Conservation (phyloP, 2,329 filamentous ascomycete genomes). For the Hypocreales sp. region DNA sequence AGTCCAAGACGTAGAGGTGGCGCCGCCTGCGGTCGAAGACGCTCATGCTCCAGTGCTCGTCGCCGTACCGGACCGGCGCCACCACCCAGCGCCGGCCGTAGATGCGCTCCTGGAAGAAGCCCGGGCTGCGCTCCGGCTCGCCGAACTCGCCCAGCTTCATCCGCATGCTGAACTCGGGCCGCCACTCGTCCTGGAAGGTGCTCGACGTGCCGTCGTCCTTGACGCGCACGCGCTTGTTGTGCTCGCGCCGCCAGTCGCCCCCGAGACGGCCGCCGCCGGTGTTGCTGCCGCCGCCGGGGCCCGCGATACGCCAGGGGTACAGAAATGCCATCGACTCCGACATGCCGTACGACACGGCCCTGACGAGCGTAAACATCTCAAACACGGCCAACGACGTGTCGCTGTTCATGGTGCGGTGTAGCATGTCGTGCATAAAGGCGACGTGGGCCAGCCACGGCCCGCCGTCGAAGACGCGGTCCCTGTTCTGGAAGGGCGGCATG, state of each 20-base stretch:
- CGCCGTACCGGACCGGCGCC: conserved; percentile 4
- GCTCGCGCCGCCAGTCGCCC: too few species aligned
- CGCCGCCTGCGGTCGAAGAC: conserved; percentile 7
- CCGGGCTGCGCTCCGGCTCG: background rate
- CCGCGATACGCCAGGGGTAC: conserved; percentile 2
- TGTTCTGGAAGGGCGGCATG: conserved; percentile 6
- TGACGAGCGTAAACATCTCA: conserved; percentile 5
- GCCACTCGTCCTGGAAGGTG: conserved; percentile 2
- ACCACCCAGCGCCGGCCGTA: conserved; percentile 5
- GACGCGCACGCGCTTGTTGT: too few species aligned
- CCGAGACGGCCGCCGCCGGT: too few species aligned
- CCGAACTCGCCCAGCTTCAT: conserved; percentile 3
- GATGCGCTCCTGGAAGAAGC: conserved; percentile 1
- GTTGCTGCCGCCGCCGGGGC: too few species aligned
- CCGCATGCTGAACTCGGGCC: conserved; percentile 1
- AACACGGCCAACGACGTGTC: background rate
- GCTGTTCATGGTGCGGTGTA: conserved; percentile 2
- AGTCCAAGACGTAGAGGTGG: conserved; percentile 8
- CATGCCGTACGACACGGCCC: conserved; percentile 8
- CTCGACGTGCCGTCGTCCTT: too few species aligned
- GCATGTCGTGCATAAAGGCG: conserved; percentile 5
- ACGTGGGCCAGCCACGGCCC: conserved; percentile 5
- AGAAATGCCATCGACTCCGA: conserved; percentile 4
- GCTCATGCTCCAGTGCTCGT: conserved; percentile 8
- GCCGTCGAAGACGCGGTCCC: conserved; percentile 3